Evolutionary conservation across 2,329 filamentous ascomycete species (phyloP).

Genomic region (Ceratocystis diversiconidia): DNA sequence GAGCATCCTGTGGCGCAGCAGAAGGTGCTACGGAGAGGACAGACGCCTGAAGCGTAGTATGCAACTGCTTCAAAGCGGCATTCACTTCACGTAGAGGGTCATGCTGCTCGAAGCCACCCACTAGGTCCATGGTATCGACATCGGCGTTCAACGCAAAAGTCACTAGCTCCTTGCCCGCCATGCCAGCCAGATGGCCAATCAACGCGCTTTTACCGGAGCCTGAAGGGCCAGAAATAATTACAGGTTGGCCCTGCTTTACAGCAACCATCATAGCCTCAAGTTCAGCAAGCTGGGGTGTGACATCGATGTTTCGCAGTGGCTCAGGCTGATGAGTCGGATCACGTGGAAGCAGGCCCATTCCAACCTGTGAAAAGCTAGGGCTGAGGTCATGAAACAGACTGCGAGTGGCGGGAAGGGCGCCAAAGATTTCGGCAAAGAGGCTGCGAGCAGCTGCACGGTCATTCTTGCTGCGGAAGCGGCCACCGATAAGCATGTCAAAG

Average conservation of each 20-base stretch:
- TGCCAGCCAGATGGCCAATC: constrained; percentile 64
- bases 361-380: constrained; percentile 56
- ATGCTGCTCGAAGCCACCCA: constrained; percentile 91
- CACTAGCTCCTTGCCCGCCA: constrained; percentile 60
- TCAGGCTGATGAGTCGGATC: constrained; percentile 40
- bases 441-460: constrained; percentile 53
- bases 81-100: constrained; percentile 64
- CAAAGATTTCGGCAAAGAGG: constrained; percentile 55
- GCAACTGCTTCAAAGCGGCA: constrained; percentile 35
- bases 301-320: constrained; percentile 36
- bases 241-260: constrained; percentile 73
- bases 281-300: constrained; percentile 47
- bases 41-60: constrained; percentile 37
- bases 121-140: constrained; percentile 90
- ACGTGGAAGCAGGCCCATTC: constrained; percentile 55
- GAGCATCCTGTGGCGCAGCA: constrained; percentile 32
- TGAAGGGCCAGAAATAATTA: constrained; percentile 72
- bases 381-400: constrained; percentile 61
- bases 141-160: constrained; percentile 87
- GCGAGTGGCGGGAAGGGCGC: constrained; percentile 35
- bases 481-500: constrained; percentile 66
- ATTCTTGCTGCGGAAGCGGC: constrained; percentile 61
- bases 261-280: constrained; percentile 81
- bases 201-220: constrained; percentile 78
- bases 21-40: constrained; percentile 36